Base-by-base conservation (phyloP, 2,329 filamentous ascomycete species). In the Plectosphaerella plurivora region DNA sequence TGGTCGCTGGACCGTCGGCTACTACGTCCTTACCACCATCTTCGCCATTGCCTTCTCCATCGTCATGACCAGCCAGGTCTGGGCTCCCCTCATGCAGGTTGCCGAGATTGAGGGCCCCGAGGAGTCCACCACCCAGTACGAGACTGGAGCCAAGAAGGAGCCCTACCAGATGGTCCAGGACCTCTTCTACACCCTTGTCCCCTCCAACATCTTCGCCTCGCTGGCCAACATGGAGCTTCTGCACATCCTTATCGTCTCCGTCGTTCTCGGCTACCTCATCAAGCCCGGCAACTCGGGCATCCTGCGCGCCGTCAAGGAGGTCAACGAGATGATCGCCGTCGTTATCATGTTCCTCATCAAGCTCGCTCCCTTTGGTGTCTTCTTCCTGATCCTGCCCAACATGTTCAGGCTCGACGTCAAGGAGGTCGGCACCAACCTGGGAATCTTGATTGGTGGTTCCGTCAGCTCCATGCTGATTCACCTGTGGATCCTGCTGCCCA, bases 331-430 rank as follows among this genome's bases (percentile, higher is more conserved):
- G 51, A 70, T 79, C 53, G 72, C 70, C 51, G 66, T 64, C 33
- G 62, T 77, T 57, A 77, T 79, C 55, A 73, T 67, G 1, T 73
- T 71, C 46, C 65, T 80, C 33, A 79, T 80, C 63, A 66, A 75
- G 52, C 53, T 73, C 6, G 76, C 77, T 0, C 77, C 77, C 1
- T 66, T 78, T 28, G 77, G 77, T 57, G 75, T 81, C 50, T 81
- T 81, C 63, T 79, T 76, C 63, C 64, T 79, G 37, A 79, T 81
- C 56, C 61, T 81, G 53, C 68, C 75, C 41, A 81, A 80, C 58
- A 61, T 81, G 42, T 72, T 79, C 64, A 72, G 66, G 41, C 71
- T 80, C 22, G 64, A 78, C 54, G 72, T 80, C 42, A 65, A 59
- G 5, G 65, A 73, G 9, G 77, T 79, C 39, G 77, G 76, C 15